phyloP scores from a whole-genome alignment of 352 stramenopile species.

The Phytophthora nicotianae region DNA sequence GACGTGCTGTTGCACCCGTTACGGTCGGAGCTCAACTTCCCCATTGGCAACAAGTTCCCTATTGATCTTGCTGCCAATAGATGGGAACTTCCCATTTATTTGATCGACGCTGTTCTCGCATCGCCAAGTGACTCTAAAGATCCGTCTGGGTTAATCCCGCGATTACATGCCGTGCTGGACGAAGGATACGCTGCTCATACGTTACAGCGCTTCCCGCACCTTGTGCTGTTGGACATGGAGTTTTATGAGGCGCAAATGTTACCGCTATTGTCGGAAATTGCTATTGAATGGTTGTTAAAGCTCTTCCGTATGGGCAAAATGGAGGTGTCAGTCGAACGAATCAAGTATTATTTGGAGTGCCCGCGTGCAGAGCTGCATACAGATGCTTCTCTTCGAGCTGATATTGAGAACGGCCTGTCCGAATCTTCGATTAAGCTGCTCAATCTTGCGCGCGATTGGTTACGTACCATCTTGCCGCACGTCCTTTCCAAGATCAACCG shows the following conservation, averaged over 20 bases:
- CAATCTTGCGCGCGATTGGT: conserved; percentile 97
- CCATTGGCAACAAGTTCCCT: conserved; percentile 91
- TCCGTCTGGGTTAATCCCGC: conserved; percentile 35
- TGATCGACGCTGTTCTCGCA: conserved; percentile 95
- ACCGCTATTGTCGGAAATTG: conserved; percentile 91
- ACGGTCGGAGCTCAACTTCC: conserved; percentile 92
- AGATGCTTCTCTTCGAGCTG: conserved; percentile 74
- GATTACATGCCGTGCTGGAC: conserved; percentile 90
- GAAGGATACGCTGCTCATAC: conserved; percentile 93
- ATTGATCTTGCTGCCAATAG: conserved; percentile 90
- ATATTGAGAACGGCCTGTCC: conserved; percentile 75
- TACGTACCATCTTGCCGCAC: conserved; percentile 98
- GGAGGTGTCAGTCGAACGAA: conserved; percentile 79
- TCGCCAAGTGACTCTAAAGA: conserved; percentile 16
- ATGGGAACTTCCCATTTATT: conserved; percentile 92
- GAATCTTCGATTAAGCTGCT: conserved; percentile 97
- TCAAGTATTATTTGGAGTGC: conserved; percentile 77
- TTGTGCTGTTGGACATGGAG: conserved; percentile 96
- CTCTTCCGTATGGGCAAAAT: conserved; percentile 95
- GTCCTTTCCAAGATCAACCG: conserved; percentile 99
- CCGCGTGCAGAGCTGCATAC: conserved; percentile 63
- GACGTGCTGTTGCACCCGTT: conserved; percentile 92
- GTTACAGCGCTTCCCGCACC: conserved; percentile 97
- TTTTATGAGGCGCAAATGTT: conserved; percentile 96
- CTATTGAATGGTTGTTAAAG: conserved; percentile 83